Evolutionary conservation across 129 eudicot genomes (phyloP), one percentile per base, ranked within the genome.

Genomic region (Heracleum sosnowskyi): DNA sequence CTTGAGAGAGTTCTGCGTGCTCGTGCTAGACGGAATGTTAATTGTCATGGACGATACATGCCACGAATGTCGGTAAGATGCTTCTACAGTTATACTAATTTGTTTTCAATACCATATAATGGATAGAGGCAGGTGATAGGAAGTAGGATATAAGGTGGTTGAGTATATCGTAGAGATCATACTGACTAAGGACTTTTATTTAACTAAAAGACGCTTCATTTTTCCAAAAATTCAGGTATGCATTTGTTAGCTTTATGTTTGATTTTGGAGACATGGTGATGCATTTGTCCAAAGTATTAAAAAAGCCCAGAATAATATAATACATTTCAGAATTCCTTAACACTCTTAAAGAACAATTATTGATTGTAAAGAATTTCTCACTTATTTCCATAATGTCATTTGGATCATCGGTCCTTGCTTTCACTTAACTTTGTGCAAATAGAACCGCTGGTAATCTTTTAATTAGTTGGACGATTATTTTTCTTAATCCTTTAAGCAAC

Each of bases 21-120:
- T 36, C 95, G 98, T 55, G 90, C 79, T 57, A 87, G 95, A 77
- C 88, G 91, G 4, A 89, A 88, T 45, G 97, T 93, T 76, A 86
- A 88, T 83, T 93, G 98, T 46, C 97, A 91, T 79, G 98, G 98
- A 35, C 92, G 97, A 16, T 93, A 57, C 84, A 93, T 93, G 98
- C 98, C 98, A 17, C 88, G 97, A 86, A 93, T 93, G 98, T 96
- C 87, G 88, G 98, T 93, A 87, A 83, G 85, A 34, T 77, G 75
- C 47, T 75, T 22, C 29, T 68, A 13, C 1, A 5, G 13, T 5
- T 62, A 1, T 36, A 17, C 28, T 33, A 5, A 2, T 35, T 17
- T 37, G 31, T 20, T 24, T 72, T 72, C 16, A 69, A 34, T 40
- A 37, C 42, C 31, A 72, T 39, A 72, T 34, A 72, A 18, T 20